These are phyloP conservation scores for Suillus americanus DNA, from an alignment of 768 basidiomycete species.

Conservation along the genomic window DNA sequence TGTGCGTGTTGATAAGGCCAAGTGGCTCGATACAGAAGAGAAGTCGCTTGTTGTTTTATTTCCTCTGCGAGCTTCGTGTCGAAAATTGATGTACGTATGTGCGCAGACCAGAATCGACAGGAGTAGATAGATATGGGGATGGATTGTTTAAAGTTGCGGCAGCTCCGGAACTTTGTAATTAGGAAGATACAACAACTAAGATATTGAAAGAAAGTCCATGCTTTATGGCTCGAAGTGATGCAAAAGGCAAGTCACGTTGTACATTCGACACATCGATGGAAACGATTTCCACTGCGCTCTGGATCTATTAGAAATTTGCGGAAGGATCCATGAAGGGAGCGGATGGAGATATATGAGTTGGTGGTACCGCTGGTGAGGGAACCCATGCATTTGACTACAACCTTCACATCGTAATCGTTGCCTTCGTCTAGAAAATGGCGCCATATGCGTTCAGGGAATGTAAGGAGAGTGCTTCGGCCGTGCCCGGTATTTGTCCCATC, in stretches of 20 bases:
- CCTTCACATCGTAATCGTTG: not conserved
- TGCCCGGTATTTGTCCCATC: not conserved
- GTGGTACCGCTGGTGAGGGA: not conserved
- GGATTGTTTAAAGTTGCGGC: too few species aligned
- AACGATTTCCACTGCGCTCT: too few species aligned
- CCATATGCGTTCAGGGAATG: not conserved
- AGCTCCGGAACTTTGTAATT: too few species aligned
- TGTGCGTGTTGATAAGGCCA: not conserved
- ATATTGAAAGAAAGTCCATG: too few species aligned
- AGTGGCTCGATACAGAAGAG: constrained; percentile 6
- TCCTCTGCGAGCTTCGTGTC: not conserved
- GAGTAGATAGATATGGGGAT: not conserved
- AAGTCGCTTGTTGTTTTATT: constrained; percentile 2
- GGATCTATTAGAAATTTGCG: constrained; percentile 21
- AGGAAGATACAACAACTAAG: too few species aligned
- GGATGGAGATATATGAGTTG: constrained; percentile 2
- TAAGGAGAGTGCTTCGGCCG: not conserved
- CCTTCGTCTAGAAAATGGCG: not conserved
- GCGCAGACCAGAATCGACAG: not conserved
- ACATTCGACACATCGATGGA: too few species aligned
- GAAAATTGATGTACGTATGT: not conserved
- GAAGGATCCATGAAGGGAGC: constrained; percentile 28
- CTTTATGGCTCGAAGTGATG: too few species aligned
- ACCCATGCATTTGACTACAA: constrained; percentile 3
- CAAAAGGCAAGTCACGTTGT: too few species aligned